A percentile compares a stretch with the other conserved stretches of the same genome.
These are phyloP conservation scores for Geotrichum klebahnii DNA, from an alignment of 1,139 yeast genomes.

Conservation along the genomic window DNA sequence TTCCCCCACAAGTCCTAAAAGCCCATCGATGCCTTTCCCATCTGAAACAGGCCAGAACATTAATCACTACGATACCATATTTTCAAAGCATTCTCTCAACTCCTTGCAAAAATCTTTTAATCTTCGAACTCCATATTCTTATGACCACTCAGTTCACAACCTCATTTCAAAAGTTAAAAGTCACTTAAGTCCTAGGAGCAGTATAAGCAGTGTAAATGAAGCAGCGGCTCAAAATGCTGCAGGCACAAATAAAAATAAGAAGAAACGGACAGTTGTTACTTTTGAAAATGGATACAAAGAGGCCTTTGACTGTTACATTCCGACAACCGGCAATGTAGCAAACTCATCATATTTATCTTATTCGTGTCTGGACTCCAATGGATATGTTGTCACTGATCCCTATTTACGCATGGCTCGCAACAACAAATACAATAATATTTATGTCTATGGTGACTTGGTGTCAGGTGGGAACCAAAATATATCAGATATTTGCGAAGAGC, in stretches of 20 bases:
- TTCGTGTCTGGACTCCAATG: conserved; percentile 14
- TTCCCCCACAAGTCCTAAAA: too few relatives aligned
- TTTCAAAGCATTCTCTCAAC: too few relatives aligned
- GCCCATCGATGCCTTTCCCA: too few relatives aligned
- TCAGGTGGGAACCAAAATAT: conserved; percentile 19
- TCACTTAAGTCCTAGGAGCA: too few relatives aligned
- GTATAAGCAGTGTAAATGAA: too few relatives aligned
- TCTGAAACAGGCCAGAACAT: too few relatives aligned
- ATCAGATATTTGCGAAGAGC: conserved; percentile 16
- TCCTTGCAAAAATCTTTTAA: too few relatives aligned
- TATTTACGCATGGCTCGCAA: conserved; percentile 19
- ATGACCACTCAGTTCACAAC: too few relatives aligned
- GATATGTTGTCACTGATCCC: conserved; percentile 20
- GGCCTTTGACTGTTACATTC: conserved; percentile 21
- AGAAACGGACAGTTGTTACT: conserved; percentile 14
- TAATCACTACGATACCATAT: too few relatives aligned
- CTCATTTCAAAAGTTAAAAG: too few relatives aligned
- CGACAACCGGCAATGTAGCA: conserved; percentile 21
- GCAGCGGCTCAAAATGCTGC: background rate
- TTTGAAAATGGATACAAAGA: conserved; percentile 18
- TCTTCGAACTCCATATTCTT: too few relatives aligned
- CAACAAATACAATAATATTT: conserved; percentile 18
- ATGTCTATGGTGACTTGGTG: conserved; percentile 20
- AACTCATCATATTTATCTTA: conserved; percentile 18
- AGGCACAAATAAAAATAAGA: background rate